Base-by-base conservation (phyloP, 106 monocot genomes). In the Alisma plantagoaquatica region DNA sequence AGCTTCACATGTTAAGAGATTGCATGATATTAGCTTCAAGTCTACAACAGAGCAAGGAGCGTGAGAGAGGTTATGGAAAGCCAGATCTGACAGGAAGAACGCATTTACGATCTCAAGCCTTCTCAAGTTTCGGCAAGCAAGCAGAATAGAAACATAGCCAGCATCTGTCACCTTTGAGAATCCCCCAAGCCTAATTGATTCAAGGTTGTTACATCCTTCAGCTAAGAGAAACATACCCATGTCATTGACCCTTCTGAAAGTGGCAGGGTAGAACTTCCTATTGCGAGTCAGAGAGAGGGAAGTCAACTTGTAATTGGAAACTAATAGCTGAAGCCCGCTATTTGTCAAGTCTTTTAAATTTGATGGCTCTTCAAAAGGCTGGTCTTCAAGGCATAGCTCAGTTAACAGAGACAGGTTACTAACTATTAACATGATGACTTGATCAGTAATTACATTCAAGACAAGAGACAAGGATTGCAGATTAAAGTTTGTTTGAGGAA, bases 111-210 rank as follows among this genome's bases (percentile, higher is more conserved):
- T 60, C 59, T 94, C 83, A 65, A 87, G 57, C 29, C 48, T 71
- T 46, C 65, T 80, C 67, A 87, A 58, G 10, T 65, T 75, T 29
- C 49, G 77, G 66, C 77, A 83, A 21, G 83, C 83, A 43, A 83
- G 76, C 23, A 93, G 61, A 67, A 93, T 41, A n/a, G 73, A 74
- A 23, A 47, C 66, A 45, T 73, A 93, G 10, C 87, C 87, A 23
- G 87, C 87, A 93, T 93, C 93, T 8, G 83, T 93, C 52, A 93
- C 83, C 64, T 54, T 87, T 14, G 83, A 77, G 57, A 93, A 93
- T n/a, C 93, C 77, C 52, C 64, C 74, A 46, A 87, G 65, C 68
- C 77, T 79, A 23, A 93, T 46, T 8, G 70, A 72, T 69, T 83
- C 70, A 27, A 93, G 80, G 25, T 49, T 62, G 30, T 49, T 63